Base-by-base conservation (phyloP, 2,329 filamentous ascomycete genomes). In the Colletotrichum tamarilloi region DNA sequence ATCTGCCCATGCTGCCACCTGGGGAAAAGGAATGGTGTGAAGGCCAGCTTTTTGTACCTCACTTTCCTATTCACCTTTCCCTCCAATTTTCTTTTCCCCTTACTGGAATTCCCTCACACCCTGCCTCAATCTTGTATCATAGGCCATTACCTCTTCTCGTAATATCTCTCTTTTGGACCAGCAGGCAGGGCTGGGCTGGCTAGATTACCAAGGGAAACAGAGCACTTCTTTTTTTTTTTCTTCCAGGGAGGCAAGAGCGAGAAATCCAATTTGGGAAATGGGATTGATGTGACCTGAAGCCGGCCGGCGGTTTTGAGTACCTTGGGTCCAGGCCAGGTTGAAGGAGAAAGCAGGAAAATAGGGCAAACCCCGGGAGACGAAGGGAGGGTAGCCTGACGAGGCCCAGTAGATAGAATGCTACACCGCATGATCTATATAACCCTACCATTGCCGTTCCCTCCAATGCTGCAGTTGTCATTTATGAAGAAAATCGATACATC, bases 351-450 rank as follows among this genome's bases (percentile, higher is more conserved):
- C 24, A 30, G 16, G 42, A 24, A 24, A 26, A n/a, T n/a, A 4
- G 30, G 14, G 30, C 26, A 63, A 28, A 52, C 11, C 19, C 26
- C 46, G 14, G 8, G 5, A 42, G 38, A 42, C 38, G 16, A 35
- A 28, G 2, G 26, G 42, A 49, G 19, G 42, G 19, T 22, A 22
- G 8, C 42, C 42, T n/a, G 42, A 49, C 19, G 7, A 49, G 42
- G 62, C 35, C 35, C 63, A 67, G 56, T 42, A 35, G 35, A 67
- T 67, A 67, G 68, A 71, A 71, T 71, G 68, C 68, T 38, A 57
- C 49, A 56, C 56, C 63, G 46, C 26, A 56, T 62, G 26, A 69
- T 28, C 22, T 14, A 49, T 35, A 16, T 49, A 59, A 59, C 38
- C 38, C 38, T 35, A 49, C 26, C 32, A 32, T 49, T 26, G n/a